phyloP scores from a whole-genome alignment of 352 stramenopile genomes.

The Phytopythium aichiense region DNA sequence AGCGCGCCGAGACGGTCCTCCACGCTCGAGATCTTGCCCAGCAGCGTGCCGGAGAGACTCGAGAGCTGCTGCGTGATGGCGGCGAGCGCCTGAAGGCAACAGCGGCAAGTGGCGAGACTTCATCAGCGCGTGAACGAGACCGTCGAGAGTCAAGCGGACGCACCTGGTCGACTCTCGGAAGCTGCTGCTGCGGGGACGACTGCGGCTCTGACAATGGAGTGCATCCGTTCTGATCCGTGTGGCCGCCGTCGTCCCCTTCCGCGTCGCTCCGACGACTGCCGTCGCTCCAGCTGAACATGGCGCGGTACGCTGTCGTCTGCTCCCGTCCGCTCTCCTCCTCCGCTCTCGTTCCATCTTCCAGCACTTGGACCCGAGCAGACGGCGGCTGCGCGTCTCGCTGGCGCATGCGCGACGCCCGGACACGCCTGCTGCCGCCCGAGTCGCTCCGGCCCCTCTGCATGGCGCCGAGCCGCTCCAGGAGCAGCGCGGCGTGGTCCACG shows the following conservation, averaged over 20 bases:
- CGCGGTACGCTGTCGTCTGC: neutral
- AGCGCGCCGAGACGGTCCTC: slow-evolving; percentile 27
- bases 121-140: neutral
- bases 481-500: slow-evolving; percentile 23
- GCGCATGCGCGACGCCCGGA: neutral
- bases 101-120: neutral
- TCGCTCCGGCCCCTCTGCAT: neutral
- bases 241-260: neutral
- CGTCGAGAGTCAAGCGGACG: neutral
- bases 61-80: slow-evolving; percentile 29
- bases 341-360: neutral
- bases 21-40: slow-evolving; percentile 33
- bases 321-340: neutral
- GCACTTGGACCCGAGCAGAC: neutral
- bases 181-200: neutral
- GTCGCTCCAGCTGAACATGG: neutral
- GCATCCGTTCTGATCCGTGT: neutral
- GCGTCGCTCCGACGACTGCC: neutral
- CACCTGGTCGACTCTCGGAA: neutral
- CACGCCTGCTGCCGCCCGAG: neutral
- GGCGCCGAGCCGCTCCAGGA: slow-evolving; percentile 26
- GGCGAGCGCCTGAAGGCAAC: slow-evolving; percentile 8
- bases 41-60: slow-evolving; percentile 24
- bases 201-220: neutral
- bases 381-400: neutral